Percentiles rank a stretch among this genome's conserved stretches.
Conservation (phyloP, 306 rosid species). For the Prunus mongolica region DNA sequence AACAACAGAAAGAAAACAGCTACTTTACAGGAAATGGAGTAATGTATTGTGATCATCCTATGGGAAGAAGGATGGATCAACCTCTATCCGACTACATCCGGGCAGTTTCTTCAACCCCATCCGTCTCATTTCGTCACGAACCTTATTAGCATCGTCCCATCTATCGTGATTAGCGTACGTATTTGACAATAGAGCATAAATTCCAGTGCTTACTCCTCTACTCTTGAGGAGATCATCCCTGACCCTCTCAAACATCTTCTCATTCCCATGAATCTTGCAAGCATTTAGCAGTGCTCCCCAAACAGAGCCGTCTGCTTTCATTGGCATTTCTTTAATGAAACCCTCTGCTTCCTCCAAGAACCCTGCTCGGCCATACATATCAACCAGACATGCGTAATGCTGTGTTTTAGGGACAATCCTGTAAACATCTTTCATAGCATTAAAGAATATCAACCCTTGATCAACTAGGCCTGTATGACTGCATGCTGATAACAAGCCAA, state of each 20-base stretch:
- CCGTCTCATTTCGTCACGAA: conserved; percentile 51
- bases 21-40: neutral
- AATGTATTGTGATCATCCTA: neutral
- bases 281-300: conserved; percentile 68
- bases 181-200: conserved; percentile 65
- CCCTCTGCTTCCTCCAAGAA: conserved; percentile 58
- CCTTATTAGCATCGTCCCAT: conserved; percentile 67
- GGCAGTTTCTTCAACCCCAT: conserved; percentile 50
- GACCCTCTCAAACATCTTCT: conserved; percentile 48
- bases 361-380: conserved; percentile 53
- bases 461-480: conserved; percentile 50
- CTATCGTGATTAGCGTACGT: conserved; percentile 53
- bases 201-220: conserved; percentile 40
- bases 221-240: conserved; percentile 30
- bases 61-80: conserved; percentile 5
- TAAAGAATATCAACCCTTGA: conserved; percentile 46
- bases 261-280: conserved; percentile 30
- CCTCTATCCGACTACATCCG: conserved; percentile 67
- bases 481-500: conserved; percentile 66
- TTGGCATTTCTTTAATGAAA: conserved; percentile 38
- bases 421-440: conserved; percentile 56
- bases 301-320: conserved; percentile 38
- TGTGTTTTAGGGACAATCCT: conserved; percentile 23
- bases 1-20: too few species aligned
- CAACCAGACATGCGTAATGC: conserved; percentile 38